Evolutionary conservation across 192 early-diverging fungal genomes (phyloP).

Genomic region (Backusella circina): DNA sequence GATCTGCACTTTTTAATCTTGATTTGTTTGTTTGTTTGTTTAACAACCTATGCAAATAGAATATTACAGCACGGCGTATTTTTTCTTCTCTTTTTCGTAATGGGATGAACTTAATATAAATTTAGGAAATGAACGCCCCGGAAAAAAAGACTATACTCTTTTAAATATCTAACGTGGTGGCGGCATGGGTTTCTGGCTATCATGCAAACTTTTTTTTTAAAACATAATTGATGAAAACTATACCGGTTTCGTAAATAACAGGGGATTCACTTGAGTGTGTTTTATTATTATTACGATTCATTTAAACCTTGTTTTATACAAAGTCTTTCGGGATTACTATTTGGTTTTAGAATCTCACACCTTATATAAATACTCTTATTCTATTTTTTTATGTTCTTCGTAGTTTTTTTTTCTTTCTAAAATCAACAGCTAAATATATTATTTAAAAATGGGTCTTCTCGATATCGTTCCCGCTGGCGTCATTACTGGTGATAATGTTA

Average conservation of each 20-base stretch:
- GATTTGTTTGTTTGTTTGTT: neutral
- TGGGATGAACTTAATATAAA: neutral
- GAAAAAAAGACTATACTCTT: neutral
- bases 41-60: neutral
- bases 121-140: neutral
- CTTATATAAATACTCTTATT: neutral
- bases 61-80: neutral
- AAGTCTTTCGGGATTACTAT: neutral
- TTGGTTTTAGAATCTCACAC: neutral
- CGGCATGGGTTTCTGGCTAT: neutral
- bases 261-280: neutral
- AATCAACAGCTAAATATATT: neutral
- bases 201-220: neutral
- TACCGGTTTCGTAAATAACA: neutral
- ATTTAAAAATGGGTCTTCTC: conserved; percentile 66
- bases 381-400: neutral
- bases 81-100: neutral
- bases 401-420: conserved; percentile 9
- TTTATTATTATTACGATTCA: neutral
- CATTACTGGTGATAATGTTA: conserved; percentile 89
- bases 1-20: neutral
- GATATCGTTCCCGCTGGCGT: conserved; percentile 88
- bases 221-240: neutral
- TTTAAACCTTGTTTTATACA: neutral
- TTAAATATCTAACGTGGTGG: neutral